Evolutionary conservation across 2,329 filamentous ascomycete species (phyloP).

Genomic region (Colletotrichum nymphaeae): DNA sequence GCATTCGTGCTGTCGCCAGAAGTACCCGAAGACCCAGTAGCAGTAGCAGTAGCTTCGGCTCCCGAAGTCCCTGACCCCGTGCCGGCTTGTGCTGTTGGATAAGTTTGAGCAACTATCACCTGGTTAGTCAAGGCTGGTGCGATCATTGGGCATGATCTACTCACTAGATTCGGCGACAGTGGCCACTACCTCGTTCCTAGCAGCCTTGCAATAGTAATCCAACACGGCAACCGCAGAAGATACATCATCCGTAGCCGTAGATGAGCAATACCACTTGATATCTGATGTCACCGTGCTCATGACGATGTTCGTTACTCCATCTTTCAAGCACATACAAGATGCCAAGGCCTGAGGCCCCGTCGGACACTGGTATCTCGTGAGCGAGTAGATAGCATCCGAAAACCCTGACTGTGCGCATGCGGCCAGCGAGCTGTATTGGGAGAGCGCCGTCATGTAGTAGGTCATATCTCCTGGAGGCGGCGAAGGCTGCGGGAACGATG

Average conservation of each 20-base stretch:
- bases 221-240: constrained; percentile 59
- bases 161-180: constrained; percentile 53
- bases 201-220: constrained; percentile 62
- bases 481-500: constrained; percentile 57
- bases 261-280: constrained; percentile 57
- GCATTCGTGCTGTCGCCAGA: constrained; percentile 21
- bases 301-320: constrained; percentile 55
- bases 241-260: constrained; percentile 56
- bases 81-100: constrained; percentile 29
- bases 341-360: constrained; percentile 60
- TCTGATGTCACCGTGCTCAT: constrained; percentile 56
- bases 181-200: constrained; percentile 52
- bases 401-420: constrained; percentile 58
- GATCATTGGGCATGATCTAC: constrained; percentile 36
- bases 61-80: constrained; percentile 27
- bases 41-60: not conserved
- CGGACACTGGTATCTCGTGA: constrained; percentile 55
- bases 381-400: constrained; percentile 51
- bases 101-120: constrained; percentile 41
- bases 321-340: constrained; percentile 64
- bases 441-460: constrained; percentile 65
- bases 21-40: not conserved
- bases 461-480: constrained; percentile 65
- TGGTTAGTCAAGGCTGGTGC: constrained; percentile 28
- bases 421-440: constrained; percentile 56